A percentile compares a stretch with the other conserved stretches of the same genome.
phyloP scores from a whole-genome alignment of 2,329 filamentous ascomycete genomes.

The Monilinia fructicola region DNA sequence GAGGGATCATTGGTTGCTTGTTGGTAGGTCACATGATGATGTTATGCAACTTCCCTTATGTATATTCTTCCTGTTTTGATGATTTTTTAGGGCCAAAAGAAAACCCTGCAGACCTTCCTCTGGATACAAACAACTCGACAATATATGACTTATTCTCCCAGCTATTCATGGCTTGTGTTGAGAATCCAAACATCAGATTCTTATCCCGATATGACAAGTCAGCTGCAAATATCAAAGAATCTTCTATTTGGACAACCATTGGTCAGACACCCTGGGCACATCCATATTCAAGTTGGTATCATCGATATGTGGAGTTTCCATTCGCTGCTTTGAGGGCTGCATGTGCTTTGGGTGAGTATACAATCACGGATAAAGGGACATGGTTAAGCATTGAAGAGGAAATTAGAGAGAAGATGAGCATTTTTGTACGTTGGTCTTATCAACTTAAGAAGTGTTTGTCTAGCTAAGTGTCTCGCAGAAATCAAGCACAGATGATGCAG shows the following conservation, averaged over 20 bases:
- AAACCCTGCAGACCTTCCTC: constrained; percentile 42
- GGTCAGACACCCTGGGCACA: constrained; percentile 50
- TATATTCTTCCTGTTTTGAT: background rate
- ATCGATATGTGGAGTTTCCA: constrained; percentile 48
- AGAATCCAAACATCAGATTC: constrained; percentile 44
- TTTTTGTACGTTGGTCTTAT: constrained; percentile 38
- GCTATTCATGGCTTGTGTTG: constrained; percentile 40
- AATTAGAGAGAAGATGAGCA: constrained; percentile 41
- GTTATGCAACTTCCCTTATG: background rate
- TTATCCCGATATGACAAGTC: constrained; percentile 50
- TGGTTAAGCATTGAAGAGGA: constrained; percentile 43
- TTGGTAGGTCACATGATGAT: constrained; percentile 38
- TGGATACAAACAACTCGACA: constrained; percentile 34
- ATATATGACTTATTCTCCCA: constrained; percentile 41
- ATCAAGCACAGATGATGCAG: constrained; percentile 41
- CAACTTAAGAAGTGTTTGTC: background rate
- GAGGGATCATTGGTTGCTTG: constrained; percentile 49
- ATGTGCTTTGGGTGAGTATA: constrained; percentile 47
- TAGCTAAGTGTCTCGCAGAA: constrained; percentile 34
- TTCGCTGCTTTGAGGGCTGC: constrained; percentile 48
- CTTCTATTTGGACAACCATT: constrained; percentile 47
- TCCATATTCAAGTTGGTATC: constrained; percentile 49
- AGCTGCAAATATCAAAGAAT: constrained; percentile 51
- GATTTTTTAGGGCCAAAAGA: constrained; percentile 30
- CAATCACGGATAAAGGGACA: constrained; percentile 49